Conservation (phyloP, 148 eudicot species). For the Rhododendron griersonianum region DNA sequence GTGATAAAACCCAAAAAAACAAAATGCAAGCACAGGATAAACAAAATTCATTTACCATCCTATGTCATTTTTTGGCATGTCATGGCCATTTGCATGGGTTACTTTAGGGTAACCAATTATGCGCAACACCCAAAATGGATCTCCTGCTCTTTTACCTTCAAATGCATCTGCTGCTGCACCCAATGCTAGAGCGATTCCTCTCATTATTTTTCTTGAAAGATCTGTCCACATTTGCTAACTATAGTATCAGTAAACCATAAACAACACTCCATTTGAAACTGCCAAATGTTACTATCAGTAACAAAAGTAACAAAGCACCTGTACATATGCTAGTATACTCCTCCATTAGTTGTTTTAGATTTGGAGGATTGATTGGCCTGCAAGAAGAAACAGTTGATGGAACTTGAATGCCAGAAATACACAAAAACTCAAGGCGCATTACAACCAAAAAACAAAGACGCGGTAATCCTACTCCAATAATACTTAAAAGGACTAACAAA, state of each 20-base stretch:
- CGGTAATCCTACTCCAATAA: neutral
- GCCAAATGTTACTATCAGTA: neutral
- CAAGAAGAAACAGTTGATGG: constrained; percentile 13
- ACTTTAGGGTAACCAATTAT: constrained; percentile 79
- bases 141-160: constrained; percentile 81
- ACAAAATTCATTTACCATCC: constrained; percentile 55
- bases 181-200: constrained; percentile 83
- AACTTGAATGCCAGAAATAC: constrained; percentile 7
- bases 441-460: neutral
- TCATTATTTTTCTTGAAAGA: constrained; percentile 79
- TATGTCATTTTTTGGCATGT: constrained; percentile 45
- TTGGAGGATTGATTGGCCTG: constrained; percentile 81
- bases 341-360: constrained; percentile 67
- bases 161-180: constrained; percentile 59
- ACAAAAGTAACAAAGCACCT: constrained; percentile 31
- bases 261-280: neutral
- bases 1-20: neutral
- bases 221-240: constrained; percentile 37
- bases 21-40: neutral
- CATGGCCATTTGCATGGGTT: constrained; percentile 31
- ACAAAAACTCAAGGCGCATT: neutral
- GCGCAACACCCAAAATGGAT: constrained; percentile 95
- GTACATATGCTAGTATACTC: constrained; percentile 68
- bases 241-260: neutral
- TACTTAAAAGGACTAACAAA: neutral